A percentile compares a stretch with the other conserved stretches of the same genome.
These are phyloP conservation scores for Aspergillus hortae DNA, from an alignment of 2,329 filamentous ascomycete genomes.

Conservation along the genomic window DNA sequence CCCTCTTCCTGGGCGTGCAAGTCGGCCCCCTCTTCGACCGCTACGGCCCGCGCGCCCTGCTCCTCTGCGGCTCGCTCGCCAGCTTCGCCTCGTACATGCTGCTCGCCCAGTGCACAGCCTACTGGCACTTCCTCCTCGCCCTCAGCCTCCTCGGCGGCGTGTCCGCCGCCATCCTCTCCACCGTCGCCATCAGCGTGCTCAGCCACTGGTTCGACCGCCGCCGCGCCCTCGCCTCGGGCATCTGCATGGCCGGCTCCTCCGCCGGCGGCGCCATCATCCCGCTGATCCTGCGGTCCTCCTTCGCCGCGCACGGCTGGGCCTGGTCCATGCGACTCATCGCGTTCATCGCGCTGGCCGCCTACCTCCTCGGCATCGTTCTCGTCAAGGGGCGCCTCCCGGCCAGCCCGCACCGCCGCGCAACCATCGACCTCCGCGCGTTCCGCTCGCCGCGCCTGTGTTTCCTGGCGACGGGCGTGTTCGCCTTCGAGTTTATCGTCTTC, in stretches of 20 bases:
- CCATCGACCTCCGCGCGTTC: constrained; percentile 43
- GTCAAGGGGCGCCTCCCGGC: constrained; percentile 33
- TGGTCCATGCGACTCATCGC: constrained; percentile 36
- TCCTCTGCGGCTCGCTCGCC: constrained; percentile 34
- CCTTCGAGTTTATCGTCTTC: constrained; percentile 50
- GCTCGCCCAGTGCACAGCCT: constrained; percentile 45
- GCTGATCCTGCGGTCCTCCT: constrained; percentile 28
- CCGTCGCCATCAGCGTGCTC: constrained; percentile 35
- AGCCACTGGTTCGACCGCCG: constrained; percentile 41
- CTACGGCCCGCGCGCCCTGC: constrained; percentile 44
- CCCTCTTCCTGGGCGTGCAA: constrained; percentile 46
- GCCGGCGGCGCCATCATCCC: constrained; percentile 38
- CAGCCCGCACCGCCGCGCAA: constrained; percentile 21
- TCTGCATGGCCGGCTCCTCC: constrained; percentile 39
- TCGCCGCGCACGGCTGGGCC: constrained; percentile 33
- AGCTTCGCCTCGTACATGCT: constrained; percentile 44
- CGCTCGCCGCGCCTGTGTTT: constrained; percentile 41
- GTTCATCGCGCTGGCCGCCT: constrained; percentile 34
- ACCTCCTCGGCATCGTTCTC: constrained; percentile 27
- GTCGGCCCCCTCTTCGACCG: constrained; percentile 49
- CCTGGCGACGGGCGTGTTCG: constrained; percentile 42
- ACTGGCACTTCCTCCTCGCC: constrained; percentile 49
- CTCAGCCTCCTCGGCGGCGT: constrained; percentile 34
- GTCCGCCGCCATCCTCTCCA: constrained; percentile 34
- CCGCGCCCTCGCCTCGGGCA: constrained; percentile 36